phyloP scores from a whole-genome alignment of 2,329 filamentous ascomycete genomes.

The Dendrostoma leiphaemia region DNA sequence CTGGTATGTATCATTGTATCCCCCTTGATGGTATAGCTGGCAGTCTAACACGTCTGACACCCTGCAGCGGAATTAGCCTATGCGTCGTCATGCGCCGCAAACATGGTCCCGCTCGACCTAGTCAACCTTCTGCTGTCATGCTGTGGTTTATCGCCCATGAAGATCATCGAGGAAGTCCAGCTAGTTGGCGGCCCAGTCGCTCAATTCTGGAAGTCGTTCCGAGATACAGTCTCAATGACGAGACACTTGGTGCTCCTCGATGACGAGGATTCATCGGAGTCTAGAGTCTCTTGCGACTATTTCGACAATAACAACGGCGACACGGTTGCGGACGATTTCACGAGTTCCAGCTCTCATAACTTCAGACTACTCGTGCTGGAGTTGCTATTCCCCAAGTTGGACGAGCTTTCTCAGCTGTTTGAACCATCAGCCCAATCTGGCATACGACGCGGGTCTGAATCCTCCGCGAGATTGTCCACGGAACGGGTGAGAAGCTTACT shows the following conservation, averaged over 20 bases:
- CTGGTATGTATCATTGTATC: slow-evolving; percentile 53
- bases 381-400: slow-evolving; percentile 51
- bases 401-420: slow-evolving; percentile 46
- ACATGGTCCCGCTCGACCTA: slow-evolving; percentile 64
- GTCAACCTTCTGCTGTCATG: slow-evolving; percentile 68
- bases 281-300: background rate
- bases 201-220: slow-evolving; percentile 46
- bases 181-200: slow-evolving; percentile 47
- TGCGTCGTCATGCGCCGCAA: slow-evolving; percentile 61
- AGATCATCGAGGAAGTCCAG: slow-evolving; percentile 29
- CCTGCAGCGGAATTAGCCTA: slow-evolving; percentile 62
- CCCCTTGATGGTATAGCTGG: too few species aligned
- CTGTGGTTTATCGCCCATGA: slow-evolving; percentile 49
- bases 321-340: background rate
- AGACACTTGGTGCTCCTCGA: slow-evolving; percentile 56
- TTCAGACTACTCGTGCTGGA: slow-evolving; percentile 53
- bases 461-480: slow-evolving; percentile 46
- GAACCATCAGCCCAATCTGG: slow-evolving; percentile 38
- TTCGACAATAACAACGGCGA: background rate
- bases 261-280: slow-evolving; percentile 20
- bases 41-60: too few species aligned
- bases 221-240: slow-evolving; percentile 42
- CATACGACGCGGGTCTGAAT: slow-evolving; percentile 38
- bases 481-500: slow-evolving; percentile 53
- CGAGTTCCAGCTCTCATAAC: slow-evolving; percentile 33